phyloP scores from a whole-genome alignment of 1,284 basidiomycete species.

The Leccinum fallax region DNA sequence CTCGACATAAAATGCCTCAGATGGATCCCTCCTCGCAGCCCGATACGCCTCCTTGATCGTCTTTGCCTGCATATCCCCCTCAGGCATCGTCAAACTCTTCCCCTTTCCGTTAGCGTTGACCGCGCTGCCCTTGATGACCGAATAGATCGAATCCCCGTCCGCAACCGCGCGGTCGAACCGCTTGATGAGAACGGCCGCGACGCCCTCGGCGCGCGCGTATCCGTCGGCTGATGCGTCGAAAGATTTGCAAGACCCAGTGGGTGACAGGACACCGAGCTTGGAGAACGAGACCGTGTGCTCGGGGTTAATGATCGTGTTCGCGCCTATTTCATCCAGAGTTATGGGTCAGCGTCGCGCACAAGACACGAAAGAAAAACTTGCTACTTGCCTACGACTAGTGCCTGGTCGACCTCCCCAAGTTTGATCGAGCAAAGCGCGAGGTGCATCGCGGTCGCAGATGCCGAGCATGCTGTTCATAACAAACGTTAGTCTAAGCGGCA shows the following conservation, averaged over 20 bases:
- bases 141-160: slow-evolving; percentile 32
- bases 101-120: slow-evolving; percentile 36
- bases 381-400: slow-evolving; percentile 41
- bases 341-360: neutral
- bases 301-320: slow-evolving; percentile 29
- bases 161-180: slow-evolving; percentile 29
- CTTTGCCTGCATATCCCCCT: neutral
- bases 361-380: neutral
- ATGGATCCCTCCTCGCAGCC: slow-evolving; percentile 31
- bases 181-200: slow-evolving; percentile 34
- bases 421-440: slow-evolving; percentile 48
- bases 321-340: neutral
- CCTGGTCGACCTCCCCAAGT: slow-evolving; percentile 50
- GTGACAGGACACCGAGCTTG: slow-evolving; percentile 41
- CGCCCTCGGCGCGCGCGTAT: slow-evolving; percentile 36
- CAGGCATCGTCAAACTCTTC: slow-evolving; percentile 16
- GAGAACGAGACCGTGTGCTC: slow-evolving; percentile 35
- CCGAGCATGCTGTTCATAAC: neutral
- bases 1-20: slow-evolving; percentile 51
- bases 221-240: slow-evolving; percentile 52
- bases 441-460: slow-evolving; percentile 44
- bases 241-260: slow-evolving; percentile 50
- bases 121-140: slow-evolving; percentile 32
- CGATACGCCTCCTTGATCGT: slow-evolving; percentile 7
- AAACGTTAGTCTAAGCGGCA: rapidly evolving